These are phyloP conservation scores for Boletus huronensis DNA, from an alignment of 768 basidiomycete species.

Conservation along the genomic window DNA sequence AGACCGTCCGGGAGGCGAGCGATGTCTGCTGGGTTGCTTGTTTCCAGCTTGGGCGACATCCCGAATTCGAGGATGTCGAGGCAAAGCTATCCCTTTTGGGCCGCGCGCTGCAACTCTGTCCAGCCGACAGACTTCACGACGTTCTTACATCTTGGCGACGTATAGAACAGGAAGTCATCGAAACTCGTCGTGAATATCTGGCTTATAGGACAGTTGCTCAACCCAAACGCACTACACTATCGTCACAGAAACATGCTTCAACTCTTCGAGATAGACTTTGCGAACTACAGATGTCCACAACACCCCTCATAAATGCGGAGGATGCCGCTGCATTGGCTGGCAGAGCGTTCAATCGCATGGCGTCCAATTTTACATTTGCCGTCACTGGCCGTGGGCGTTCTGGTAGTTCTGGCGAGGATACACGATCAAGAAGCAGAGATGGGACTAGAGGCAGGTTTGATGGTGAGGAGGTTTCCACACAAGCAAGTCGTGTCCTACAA, in stretches of 20 bases:
- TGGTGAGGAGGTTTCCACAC: constrained; percentile 62
- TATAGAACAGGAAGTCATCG: constrained; percentile 64
- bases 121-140: constrained; percentile 72
- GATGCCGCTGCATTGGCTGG: constrained; percentile 80
- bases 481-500: constrained; percentile 75
- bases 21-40: constrained; percentile 91
- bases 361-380: constrained; percentile 72
- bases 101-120: constrained; percentile 82
- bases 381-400: constrained; percentile 41
- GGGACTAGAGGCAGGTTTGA: constrained; percentile 42
- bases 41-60: constrained; percentile 81
- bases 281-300: constrained; percentile 64
- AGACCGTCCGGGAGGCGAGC: constrained; percentile 52
- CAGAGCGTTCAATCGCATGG: constrained; percentile 72
- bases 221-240: constrained; percentile 12
- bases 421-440: constrained; percentile 36
- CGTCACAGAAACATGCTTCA: constrained; percentile 38
- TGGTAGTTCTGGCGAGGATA: constrained; percentile 16
- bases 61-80: constrained; percentile 65
- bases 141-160: constrained; percentile 77
- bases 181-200: constrained; percentile 44
- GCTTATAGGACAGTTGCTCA: constrained; percentile 20
- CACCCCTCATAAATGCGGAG: constrained; percentile 65
- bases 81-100: constrained; percentile 73
- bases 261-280: constrained; percentile 63